Percentiles rank a stretch among this genome's conserved stretches.
Conservation (phyloP, 2,329 filamentous ascomycete genomes). For the Fusarium armeniacum region DNA sequence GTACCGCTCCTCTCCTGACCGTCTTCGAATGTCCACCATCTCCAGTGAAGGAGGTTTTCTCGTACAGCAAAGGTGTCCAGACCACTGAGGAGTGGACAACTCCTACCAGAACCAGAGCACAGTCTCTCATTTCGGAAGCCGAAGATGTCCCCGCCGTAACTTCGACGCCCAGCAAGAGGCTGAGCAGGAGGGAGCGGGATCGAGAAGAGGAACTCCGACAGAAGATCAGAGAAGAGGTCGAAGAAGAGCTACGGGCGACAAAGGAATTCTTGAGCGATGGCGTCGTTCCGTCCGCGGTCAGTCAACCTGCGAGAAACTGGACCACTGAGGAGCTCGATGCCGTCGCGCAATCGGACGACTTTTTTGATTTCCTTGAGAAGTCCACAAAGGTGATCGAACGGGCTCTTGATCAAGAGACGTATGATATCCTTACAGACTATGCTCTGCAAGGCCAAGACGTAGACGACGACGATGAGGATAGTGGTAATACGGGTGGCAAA, state of each 20-base stretch:
- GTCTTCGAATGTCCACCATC: constrained; percentile 85
- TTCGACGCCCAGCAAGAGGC: constrained; percentile 76
- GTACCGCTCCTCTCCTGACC: constrained; percentile 79
- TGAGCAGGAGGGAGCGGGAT: constrained; percentile 83
- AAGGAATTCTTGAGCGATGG: constrained; percentile 70
- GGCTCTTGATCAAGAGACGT: constrained; percentile 89
- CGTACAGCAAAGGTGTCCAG: constrained; percentile 97
- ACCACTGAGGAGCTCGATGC: constrained; percentile 89
- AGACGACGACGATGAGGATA: constrained; percentile 86
- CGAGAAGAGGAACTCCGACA: constrained; percentile 90
- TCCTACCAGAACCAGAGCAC: constrained; percentile 62
- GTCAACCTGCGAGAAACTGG: constrained; percentile 84
- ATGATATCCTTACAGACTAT: constrained; percentile 96
- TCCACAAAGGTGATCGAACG: constrained; percentile 98
- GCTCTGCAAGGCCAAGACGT: constrained; percentile 81
- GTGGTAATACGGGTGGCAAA: constrained; percentile 76
- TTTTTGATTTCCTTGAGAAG: constrained; percentile 93
- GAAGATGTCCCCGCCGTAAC: constrained; percentile 70
- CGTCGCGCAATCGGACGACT: constrained; percentile 92
- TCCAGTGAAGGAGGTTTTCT: constrained; percentile 85
- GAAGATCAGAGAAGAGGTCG: constrained; percentile 88
- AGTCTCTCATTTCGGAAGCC: constrained; percentile 67
- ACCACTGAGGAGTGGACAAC: constrained; percentile 82
- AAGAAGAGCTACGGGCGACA: constrained; percentile 87
- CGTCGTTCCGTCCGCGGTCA: constrained; percentile 53